Percentiles rank a stretch among this genome's conserved stretches.
Evolutionary conservation across 331 rosid genomes (phyloP).

Genomic region (Malus hybrid): DNA sequence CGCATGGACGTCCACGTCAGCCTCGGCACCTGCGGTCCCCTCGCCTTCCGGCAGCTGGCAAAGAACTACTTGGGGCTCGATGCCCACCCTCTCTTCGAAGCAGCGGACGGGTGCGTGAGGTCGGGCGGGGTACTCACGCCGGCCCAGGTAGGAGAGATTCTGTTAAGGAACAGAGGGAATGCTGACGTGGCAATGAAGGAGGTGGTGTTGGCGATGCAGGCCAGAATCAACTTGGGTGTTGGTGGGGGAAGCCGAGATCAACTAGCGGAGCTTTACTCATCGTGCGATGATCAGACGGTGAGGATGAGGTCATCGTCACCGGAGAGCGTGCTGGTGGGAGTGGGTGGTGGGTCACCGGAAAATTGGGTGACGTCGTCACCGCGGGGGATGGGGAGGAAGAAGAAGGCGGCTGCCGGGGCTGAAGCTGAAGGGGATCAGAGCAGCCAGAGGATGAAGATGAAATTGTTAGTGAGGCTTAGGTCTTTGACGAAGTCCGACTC

Average conservation of each 20-base stretch:
- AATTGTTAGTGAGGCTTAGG: constrained; percentile 65
- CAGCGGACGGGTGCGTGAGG: constrained; percentile 50
- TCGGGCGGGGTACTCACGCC: constrained; percentile 81
- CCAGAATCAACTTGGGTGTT: constrained; percentile 24
- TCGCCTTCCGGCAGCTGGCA: constrained; percentile 54
- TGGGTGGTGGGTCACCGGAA: constrained; percentile 41
- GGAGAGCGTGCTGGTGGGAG: constrained; percentile 53
- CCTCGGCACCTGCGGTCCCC: constrained; percentile 69
- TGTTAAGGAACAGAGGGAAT: constrained; percentile 53
- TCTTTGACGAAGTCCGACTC: constrained; percentile 86
- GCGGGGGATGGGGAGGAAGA: constrained; percentile 48
- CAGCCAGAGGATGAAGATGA: constrained; percentile 34
- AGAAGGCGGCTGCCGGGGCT: constrained; percentile 6
- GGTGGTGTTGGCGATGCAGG: constrained; percentile 57
- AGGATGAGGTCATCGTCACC: constrained; percentile 44
- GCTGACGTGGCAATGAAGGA: constrained; percentile 69
- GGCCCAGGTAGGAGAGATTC: constrained; percentile 71
- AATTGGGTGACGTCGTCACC: constrained; percentile 32
- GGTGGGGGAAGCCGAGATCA: neutral
- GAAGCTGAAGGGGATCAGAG: constrained; percentile 31
- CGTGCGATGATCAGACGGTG: neutral
- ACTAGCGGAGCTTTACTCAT: neutral
- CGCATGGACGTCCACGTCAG: constrained; percentile 86
- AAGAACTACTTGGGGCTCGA: constrained; percentile 59
- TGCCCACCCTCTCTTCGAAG: constrained; percentile 46